Base-by-base conservation (phyloP, 371 early-diverging fungal species). In the Rhizopus stolonifer region DNA sequence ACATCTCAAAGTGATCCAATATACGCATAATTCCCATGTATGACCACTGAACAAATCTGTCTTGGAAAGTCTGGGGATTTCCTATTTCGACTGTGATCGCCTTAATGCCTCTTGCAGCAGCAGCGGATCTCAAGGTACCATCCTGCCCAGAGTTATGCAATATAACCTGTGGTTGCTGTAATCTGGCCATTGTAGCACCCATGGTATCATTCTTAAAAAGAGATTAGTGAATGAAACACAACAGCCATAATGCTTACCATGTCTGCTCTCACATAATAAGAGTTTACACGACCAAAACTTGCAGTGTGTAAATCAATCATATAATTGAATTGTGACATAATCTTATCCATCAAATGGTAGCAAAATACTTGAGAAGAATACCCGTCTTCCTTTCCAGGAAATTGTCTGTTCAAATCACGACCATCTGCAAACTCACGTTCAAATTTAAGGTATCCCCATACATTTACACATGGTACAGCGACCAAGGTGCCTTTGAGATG, bases 1-100 rank as follows among this genome's bases (percentile, higher is more conserved):
- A 64, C 69, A 69, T 65, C 8, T 60, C 46, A 26, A 69, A 46
- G 39, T 65, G 56, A 40, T 70, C 60, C 34, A 70, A 49, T 9
- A 70, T 58, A 14, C 64, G 60, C 66, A 65, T 70, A 0, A 62
- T 54, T 4, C 66, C 66, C 51, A 59, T 51, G 44, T 54, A 65
- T 19, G 70, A 38, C 66, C 66, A 70, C 70, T 65, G 78, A 22
- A 86, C 79, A 67, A 81, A 89, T 31, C 75, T 72, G 53, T 86
- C 82, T 63, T 89, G 87, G 69, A 90, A 85, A 14, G 79, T 68
- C 36, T 86, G 79, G 8, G 89, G 89, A 53, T 90, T 86, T 19
- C 91, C 91, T 55, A 90, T 88, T 58, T 90, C 91, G 19, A 94
- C 93, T 1, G 94, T 93, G 42, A 94, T 92, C 17, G 93, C 87